phyloP scores from a whole-genome alignment of 495 filamentous ascomycete species.

The Apiosordaria backusii region DNA sequence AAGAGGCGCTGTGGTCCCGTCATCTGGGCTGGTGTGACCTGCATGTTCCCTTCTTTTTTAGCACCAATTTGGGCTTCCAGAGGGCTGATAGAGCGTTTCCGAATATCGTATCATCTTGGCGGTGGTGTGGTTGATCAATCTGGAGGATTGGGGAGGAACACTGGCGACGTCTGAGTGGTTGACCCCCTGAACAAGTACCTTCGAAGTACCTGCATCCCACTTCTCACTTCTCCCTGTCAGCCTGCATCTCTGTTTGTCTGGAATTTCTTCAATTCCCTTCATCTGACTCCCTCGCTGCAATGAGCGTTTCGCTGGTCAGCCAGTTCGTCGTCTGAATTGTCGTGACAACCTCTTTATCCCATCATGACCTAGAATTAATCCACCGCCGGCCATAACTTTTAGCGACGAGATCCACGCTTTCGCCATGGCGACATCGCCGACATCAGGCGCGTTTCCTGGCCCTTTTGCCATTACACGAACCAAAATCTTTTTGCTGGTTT shows the following conservation, averaged over 20 bases:
- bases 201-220: background rate
- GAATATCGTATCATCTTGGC: background rate
- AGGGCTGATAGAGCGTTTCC: background rate
- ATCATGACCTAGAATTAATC: background rate
- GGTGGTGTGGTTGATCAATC: too few relatives aligned
- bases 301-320: background rate
- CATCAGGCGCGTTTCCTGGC: background rate
- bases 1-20: background rate
- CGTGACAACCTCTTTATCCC: background rate
- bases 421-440: background rate
- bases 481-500: slow-evolving; percentile 1
- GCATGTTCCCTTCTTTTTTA: background rate
- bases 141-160: background rate
- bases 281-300: background rate
- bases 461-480: background rate
- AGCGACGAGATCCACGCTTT: background rate
- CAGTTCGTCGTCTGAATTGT: background rate
- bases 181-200: background rate
- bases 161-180: background rate
- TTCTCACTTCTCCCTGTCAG: background rate
- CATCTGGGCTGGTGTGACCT: background rate
- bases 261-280: background rate
- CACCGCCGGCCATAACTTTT: background rate
- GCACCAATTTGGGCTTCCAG: background rate
- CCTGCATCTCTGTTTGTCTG: background rate